Base-by-base conservation (phyloP, 2,329 filamentous ascomycete species). In the Parafenestella ontariensis region DNA sequence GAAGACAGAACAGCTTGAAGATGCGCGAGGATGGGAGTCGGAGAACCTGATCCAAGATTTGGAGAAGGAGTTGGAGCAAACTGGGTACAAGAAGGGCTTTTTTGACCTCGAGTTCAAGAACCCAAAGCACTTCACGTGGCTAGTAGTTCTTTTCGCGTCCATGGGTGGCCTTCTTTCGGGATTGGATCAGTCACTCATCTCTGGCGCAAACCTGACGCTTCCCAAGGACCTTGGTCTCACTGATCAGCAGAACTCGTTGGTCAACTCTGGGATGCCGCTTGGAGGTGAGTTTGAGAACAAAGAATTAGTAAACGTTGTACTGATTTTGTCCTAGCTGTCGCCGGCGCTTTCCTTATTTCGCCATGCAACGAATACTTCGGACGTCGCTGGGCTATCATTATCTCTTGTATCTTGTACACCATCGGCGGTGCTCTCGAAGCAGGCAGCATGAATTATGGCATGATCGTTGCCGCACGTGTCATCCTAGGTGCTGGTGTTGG, bases 111-210 rank as follows among this genome's bases (percentile, higher is more conserved):
- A 83, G 31, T 86, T 89, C 75, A 80, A 79, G 46, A 82, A 89
- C 69, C 86, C 87, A 0, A 83, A 79, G 48, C 75, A 86, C 66
- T 91, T 90, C 71, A 91, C 88, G 23, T 89, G 83, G 78, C 75
- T 89, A 15, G 80, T 90, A 13, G 87, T 89, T 40, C 85, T 82
- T 1, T 91, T 91, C 63, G 88, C 88, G n/a, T 89, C 86, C 15
- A 89, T 91, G 86, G 88, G 89, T 45, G 89, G 89, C 69, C 77
- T 91, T 20, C 82, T 91, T 0, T 89, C 87, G 1, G 89, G 89
- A 56, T 80, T 91, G 18, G 89, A 91, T 67, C 89, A 91, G 74
- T 89, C 85, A 41, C 78, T 91, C 51, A 91, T 91, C 65, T 87
- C 84, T 11, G 89, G 89, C 47, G 89, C 89, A 45, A 88, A 89